Percentiles rank a stretch among this genome's conserved stretches.
Conservation (phyloP, 495 filamentous ascomycete species). For the Trichoderma virens region DNA sequence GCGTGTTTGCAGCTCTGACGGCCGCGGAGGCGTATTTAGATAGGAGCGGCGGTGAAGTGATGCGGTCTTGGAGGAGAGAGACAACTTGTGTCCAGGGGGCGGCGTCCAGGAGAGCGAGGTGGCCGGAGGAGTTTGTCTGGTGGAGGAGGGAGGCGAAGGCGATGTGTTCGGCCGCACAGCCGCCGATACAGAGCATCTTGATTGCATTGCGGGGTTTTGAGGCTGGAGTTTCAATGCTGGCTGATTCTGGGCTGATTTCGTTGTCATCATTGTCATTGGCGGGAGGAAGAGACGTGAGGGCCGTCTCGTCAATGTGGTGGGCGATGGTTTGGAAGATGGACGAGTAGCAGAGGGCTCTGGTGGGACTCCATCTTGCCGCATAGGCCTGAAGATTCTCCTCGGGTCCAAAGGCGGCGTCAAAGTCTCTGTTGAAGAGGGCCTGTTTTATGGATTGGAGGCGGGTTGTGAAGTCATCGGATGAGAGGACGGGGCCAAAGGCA, state of each 20-base stretch:
- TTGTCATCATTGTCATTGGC: background rate
- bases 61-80: conserved; percentile 35
- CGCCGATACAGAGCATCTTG: conserved; percentile 66
- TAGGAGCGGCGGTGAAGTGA: conserved; percentile 40
- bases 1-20: conserved; percentile 33
- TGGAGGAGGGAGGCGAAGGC: conserved; percentile 60
- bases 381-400: conserved; percentile 67
- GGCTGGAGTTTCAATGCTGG: background rate
- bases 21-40: conserved; percentile 50
- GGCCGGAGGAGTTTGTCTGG: conserved; percentile 18
- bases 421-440: conserved; percentile 79
- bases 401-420: conserved; percentile 65
- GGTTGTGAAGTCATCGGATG: conserved; percentile 26
- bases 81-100: conserved; percentile 66
- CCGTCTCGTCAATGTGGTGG: conserved; percentile 8
- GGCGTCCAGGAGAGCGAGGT: conserved; percentile 67
- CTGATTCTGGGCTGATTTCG: background rate
- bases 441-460: conserved; percentile 73
- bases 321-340: conserved; percentile 46
- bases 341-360: conserved; percentile 70
- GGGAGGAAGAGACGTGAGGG: background rate
- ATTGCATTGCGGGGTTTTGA: conserved; percentile 10
- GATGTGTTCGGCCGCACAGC: conserved; percentile 79
- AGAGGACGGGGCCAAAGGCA: conserved; percentile 44
- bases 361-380: conserved; percentile 78